phyloP scores from a whole-genome alignment of 345 rosid genomes.

The Citrus reticulata region DNA sequence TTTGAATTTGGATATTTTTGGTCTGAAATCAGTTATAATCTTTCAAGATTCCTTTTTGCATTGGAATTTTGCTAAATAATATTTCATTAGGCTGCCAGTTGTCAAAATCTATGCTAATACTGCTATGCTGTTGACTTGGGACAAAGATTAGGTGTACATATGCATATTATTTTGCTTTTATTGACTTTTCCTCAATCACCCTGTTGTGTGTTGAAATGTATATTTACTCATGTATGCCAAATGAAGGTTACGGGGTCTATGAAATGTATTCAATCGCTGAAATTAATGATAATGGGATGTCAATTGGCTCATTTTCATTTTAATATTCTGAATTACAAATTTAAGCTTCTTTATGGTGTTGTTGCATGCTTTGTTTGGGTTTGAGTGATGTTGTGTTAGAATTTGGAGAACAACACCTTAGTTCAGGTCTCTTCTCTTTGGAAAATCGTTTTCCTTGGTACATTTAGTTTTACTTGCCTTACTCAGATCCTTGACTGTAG shows the following conservation, averaged over 20 bases:
- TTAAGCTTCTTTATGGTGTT: neutral
- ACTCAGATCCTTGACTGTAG: neutral
- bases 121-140: neutral
- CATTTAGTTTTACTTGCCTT: neutral
- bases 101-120: neutral
- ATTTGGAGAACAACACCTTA: neutral
- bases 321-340: neutral
- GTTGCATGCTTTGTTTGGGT: neutral
- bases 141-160: neutral
- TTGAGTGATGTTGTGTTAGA: neutral
- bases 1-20: neutral
- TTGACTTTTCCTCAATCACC: neutral
- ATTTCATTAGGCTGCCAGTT: neutral
- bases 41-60: neutral
- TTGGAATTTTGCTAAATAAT: neutral
- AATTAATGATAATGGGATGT: neutral
- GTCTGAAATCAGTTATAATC: neutral
- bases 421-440: neutral
- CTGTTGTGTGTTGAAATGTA: neutral
- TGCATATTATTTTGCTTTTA: neutral
- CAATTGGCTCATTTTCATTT: neutral
- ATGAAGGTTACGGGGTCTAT: neutral
- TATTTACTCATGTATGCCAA: neutral
- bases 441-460: neutral
- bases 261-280: neutral